Base-by-base conservation (phyloP, 257 asterid species). In the Coffea canephora region DNA sequence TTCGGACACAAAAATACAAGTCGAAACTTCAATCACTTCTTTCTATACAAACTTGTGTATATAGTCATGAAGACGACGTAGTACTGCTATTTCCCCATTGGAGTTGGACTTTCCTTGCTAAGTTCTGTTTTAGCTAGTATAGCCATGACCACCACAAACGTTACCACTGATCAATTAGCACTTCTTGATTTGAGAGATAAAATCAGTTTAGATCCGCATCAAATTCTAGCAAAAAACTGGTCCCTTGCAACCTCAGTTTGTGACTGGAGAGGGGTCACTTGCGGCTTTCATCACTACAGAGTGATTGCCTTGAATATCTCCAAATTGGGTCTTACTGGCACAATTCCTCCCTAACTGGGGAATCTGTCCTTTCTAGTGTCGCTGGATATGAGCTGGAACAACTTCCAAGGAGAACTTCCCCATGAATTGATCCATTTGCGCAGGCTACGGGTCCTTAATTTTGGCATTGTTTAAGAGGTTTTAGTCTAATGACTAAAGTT, bases 291-390 rank as follows among this genome's bases (percentile, higher is more conserved):
- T 31, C 77, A 79, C 31, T 61, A 16, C 8, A 59, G 77, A 46
- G 82, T 78, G 9, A 41, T 25, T 45, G n/a, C 77, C 45, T 27
- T 71, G 41, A 36, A 57, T 48, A 65, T 79, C 54, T 69, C 66
- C 9, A 57, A 66, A 39, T 41, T 76, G 27, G 59, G 39, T 36
- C 77, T 86, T 3, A 23, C 11, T 3, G 87, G 87, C 48, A 79
- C 69, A n/a, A 61, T 86, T 21, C 80, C 89, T 18, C 67, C 66
- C 61, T 71, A 71, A 18, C 18, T 79, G 27, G 82, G 82, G 43
- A 59, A 79, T 19, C 82, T 71, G 23, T 71, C 82, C 45, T 87
- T 78, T 23, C 88, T 87, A 2, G 74, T 55, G 46, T 62, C 67
- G 11, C 76, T 87, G 21, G 68, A 76, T 46, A 8, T 87, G 13